Base-by-base conservation (phyloP, 2,329 filamentous ascomycete species). In the Ampelomyces quisqualis region DNA sequence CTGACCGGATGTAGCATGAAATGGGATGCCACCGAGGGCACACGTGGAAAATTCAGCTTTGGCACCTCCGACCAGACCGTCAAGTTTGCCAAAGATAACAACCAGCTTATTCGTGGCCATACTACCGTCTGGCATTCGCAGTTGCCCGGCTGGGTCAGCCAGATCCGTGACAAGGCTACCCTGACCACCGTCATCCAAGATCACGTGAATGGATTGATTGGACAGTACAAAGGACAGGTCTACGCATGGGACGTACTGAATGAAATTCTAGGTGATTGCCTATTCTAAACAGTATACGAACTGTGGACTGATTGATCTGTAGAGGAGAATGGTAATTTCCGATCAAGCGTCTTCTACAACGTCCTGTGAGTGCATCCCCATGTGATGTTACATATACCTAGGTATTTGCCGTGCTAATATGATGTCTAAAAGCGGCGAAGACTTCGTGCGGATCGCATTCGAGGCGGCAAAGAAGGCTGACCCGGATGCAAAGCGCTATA, bases 391-490 rank as follows among this genome's bases (percentile, higher is more conserved):
- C 10, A 11, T 26, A 11, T 9, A 4, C 13, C 9, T 9, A 26
- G 5, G 13, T 28, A 5, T 10, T 10, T 10, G 10, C 10, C 21
- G 10, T 6, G 21, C 21, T 6, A 23, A 6, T 6, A 6, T 23
- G 10, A 23, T 23, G 21, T 23, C 6, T 10, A 6, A 23, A 23
- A 23, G n/a, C n/a, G n/a, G n/a, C n/a, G 6, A 23, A 10, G 26
- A 81, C 64, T 88, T 85, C 59, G 81, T 90, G 34, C 72, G 74
- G 19, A 85, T 89, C 58, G 85, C 85, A 5, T 89, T 89, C 69
- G 75, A 80, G 47, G 79, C 85, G 2, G 86, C 86, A 10, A 77
- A 78, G 40, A 73, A 74, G 7, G 84, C 82, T 5, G 85, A 89
- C 60, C 84, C 85, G 2, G 57, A 69, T 43, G 83, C 81, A 4